Percentiles rank a stretch among this genome's conserved stretches.
These are phyloP conservation scores for Alternaria solani DNA, from an alignment of 2,329 filamentous ascomycete genomes.

Conservation along the genomic window DNA sequence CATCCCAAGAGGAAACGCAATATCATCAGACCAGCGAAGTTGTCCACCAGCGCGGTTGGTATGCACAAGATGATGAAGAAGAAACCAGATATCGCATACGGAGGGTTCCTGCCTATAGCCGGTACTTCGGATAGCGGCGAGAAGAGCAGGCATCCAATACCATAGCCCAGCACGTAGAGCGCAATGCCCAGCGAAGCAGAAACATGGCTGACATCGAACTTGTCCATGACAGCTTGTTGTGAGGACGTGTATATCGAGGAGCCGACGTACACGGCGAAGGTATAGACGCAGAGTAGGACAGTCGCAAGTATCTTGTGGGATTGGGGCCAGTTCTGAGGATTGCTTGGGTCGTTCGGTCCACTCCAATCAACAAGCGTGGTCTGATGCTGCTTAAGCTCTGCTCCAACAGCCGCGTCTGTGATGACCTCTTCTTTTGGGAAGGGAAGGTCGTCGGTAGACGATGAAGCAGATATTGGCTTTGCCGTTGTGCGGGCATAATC, in stretches of 20 bases:
- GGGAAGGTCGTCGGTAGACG: conserved; percentile 31
- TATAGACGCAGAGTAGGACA: conserved; percentile 59
- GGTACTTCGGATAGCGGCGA: conserved; percentile 73
- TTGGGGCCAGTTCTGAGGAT: conserved; percentile 49
- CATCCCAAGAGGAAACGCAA: conserved; percentile 48
- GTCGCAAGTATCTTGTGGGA: conserved; percentile 45
- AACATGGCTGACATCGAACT: conserved; percentile 61
- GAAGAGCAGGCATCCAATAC: conserved; percentile 69
- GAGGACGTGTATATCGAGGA: conserved; percentile 60
- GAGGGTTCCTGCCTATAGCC: conserved; percentile 69
- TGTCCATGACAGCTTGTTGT: conserved; percentile 56
- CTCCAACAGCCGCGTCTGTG: conserved; percentile 20
- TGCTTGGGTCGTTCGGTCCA: conserved; percentile 45
- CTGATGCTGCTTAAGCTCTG: conserved; percentile 31
- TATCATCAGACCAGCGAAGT: conserved; percentile 69
- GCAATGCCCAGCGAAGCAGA: conserved; percentile 65
- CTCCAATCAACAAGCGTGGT: conserved; percentile 52
- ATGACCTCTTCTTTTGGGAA: conserved; percentile 6
- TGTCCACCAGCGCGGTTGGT: conserved; percentile 68
- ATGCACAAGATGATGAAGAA: conserved; percentile 73
- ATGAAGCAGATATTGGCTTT: conserved; percentile 26
- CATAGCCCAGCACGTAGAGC: conserved; percentile 68
- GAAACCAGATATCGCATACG: conserved; percentile 72
- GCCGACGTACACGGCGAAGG: conserved; percentile 65
- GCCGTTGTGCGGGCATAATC: conserved; percentile 26